These are phyloP conservation scores for Cordyceps militaris DNA, from an alignment of 2,329 filamentous ascomycete species.

Conservation along the genomic window DNA sequence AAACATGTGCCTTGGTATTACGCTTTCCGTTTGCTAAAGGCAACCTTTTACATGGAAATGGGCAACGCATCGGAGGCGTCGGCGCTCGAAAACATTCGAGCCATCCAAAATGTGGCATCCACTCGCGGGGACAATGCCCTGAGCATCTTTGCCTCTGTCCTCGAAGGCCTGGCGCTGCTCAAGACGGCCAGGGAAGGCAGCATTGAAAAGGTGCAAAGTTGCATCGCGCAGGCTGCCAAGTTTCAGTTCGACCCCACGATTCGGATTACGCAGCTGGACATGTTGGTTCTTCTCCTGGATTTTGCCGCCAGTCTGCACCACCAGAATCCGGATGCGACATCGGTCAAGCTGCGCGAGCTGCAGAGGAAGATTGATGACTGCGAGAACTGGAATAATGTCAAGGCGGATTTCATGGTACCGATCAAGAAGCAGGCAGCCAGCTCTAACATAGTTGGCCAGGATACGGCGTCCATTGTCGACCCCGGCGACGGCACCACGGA, in stretches of 20 bases:
- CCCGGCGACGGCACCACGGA: constrained; percentile 37
- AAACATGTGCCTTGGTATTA: constrained; percentile 69
- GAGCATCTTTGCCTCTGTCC: constrained; percentile 55
- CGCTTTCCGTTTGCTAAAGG: constrained; percentile 67
- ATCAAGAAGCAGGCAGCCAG: constrained; percentile 44
- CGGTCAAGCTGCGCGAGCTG: constrained; percentile 54
- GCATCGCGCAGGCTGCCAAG: constrained; percentile 66
- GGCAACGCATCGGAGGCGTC: constrained; percentile 53
- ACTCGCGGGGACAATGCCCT: constrained; percentile 56
- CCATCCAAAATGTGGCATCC: constrained; percentile 53
- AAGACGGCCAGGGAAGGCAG: constrained; percentile 57
- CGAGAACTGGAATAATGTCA: constrained; percentile 40
- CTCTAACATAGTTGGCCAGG: constrained; percentile 45
- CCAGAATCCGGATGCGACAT: constrained; percentile 49
- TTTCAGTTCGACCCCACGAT: constrained; percentile 60
- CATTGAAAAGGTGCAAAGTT: constrained; percentile 63
- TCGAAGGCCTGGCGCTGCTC: constrained; percentile 65
- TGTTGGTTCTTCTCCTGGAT: constrained; percentile 61
- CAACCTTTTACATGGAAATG: constrained; percentile 59
- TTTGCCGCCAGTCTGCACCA: constrained; percentile 62
- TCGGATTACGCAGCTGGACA: constrained; percentile 58
- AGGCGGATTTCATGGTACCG: constrained; percentile 47
- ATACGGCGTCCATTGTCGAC: constrained; percentile 48
- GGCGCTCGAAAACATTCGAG: constrained; percentile 61
- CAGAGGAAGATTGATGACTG: constrained; percentile 56